Conservation (phyloP, 2,329 filamentous ascomycete species). For the Reticulascus tulasneorum region DNA sequence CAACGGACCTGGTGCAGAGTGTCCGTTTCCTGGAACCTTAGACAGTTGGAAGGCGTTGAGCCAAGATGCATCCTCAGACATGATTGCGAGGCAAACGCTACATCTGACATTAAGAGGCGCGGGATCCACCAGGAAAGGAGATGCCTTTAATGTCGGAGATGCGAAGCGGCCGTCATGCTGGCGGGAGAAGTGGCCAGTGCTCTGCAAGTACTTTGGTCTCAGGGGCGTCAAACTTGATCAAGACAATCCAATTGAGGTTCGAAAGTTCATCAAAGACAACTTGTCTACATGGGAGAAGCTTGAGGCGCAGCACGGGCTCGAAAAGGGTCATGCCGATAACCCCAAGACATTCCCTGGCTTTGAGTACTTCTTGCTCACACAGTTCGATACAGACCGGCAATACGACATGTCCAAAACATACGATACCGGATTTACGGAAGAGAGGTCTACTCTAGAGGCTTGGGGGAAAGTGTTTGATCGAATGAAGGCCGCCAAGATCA, state of each 20-base stretch:
- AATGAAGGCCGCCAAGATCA: constrained; percentile 37
- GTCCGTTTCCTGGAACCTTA: constrained; percentile 32
- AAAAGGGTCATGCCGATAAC: constrained; percentile 31
- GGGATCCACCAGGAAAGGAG: constrained; percentile 16
- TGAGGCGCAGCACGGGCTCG: constrained; percentile 29
- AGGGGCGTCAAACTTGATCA: constrained; percentile 18
- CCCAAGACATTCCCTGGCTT: constrained; percentile 30
- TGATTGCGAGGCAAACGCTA: constrained; percentile 25
- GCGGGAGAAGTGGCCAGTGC: constrained; percentile 20
- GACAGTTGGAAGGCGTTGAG: constrained; percentile 32
- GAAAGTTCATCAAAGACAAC: constrained; percentile 28
- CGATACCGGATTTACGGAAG: constrained; percentile 34
- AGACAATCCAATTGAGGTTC: constrained; percentile 25
- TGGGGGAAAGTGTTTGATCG: constrained; percentile 39
- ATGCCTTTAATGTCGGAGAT: constrained; percentile 20
- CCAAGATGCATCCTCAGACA: constrained; percentile 34
- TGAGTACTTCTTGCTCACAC: constrained; percentile 36
- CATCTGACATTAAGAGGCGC: constrained; percentile 12
- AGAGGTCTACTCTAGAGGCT: constrained; percentile 29
- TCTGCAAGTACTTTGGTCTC: constrained; percentile 19
- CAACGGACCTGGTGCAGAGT: constrained; percentile 31
- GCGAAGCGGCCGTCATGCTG: constrained; percentile 14
- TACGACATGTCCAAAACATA: constrained; percentile 40
- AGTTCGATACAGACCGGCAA: constrained; percentile 40
- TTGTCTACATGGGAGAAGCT: constrained; percentile 24